These are phyloP conservation scores for Hypomyces perniciosus DNA, from an alignment of 2,329 filamentous ascomycete species.

Conservation along the genomic window DNA sequence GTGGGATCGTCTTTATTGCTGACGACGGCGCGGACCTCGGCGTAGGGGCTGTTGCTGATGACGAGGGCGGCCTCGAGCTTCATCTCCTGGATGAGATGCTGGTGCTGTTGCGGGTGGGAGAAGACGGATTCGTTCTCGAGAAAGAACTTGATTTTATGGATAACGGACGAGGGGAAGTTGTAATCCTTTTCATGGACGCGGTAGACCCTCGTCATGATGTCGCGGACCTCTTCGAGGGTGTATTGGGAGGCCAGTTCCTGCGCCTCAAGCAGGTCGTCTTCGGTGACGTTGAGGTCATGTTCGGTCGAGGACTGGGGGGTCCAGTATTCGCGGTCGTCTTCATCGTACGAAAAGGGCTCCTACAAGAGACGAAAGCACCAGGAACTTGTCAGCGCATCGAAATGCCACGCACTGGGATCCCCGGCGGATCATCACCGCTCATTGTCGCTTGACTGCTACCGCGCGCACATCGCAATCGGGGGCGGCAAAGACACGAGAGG, in stretches of 20 bases:
- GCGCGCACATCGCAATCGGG: background rate
- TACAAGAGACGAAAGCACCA: conserved; percentile 6
- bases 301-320: conserved; percentile 23
- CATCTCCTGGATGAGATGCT: conserved; percentile 46
- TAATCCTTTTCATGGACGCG: conserved; percentile 38
- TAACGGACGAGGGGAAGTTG: conserved; percentile 35
- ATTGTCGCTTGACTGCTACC: background rate
- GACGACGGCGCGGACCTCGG: conserved; percentile 51
- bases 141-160: conserved; percentile 36
- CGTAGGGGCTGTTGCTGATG: conserved; percentile 51
- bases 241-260: conserved; percentile 38
- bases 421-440: no score
- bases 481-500: no score
- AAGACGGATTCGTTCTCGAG: conserved; percentile 40
- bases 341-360: conserved; percentile 34
- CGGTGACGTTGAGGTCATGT: conserved; percentile 39
- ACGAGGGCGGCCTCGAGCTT: conserved; percentile 50
- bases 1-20: conserved; percentile 48
- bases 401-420: background rate
- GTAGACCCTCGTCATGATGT: conserved; percentile 36
- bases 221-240: conserved; percentile 37
- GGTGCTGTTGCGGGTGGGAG: conserved; percentile 40
- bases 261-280: conserved; percentile 41
- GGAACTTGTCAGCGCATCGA: conserved; percentile 4
- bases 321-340: conserved; percentile 30